Percentiles rank a stretch among this genome's conserved stretches.
Evolutionary conservation across 495 filamentous ascomycete species (phyloP).

Genomic region (Xylona heveae): DNA sequence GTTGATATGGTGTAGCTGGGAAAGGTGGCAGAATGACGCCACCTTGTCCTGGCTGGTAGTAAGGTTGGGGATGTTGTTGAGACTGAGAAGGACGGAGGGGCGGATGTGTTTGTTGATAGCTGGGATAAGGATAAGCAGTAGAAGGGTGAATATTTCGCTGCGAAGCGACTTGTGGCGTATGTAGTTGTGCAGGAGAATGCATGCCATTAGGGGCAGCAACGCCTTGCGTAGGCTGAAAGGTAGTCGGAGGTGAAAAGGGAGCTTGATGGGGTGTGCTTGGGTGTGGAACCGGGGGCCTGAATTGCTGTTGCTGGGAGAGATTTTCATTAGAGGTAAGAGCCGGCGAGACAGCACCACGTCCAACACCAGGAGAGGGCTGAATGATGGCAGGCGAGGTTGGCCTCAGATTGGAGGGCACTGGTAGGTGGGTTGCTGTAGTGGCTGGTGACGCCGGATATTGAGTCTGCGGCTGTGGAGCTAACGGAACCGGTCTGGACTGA

Average conservation of each 20-base stretch:
- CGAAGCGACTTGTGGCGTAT: neutral
- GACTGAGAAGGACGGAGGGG: neutral
- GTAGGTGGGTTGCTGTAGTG: too few relatives aligned
- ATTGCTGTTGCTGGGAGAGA: neutral
- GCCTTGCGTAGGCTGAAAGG: neutral
- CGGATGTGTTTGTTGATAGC: neutral
- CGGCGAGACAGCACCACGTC: neutral
- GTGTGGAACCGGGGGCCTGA: neutral
- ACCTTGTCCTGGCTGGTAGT: neutral
- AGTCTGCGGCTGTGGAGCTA: too few relatives aligned
- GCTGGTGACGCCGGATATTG: too few relatives aligned
- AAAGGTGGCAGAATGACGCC: neutral
- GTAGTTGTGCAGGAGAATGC: neutral
- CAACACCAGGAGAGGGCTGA: neutral
- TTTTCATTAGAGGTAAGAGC: neutral
- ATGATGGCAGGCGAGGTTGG: neutral
- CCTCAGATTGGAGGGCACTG: neutral
- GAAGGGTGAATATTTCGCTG: neutral
- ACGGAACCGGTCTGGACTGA: too few relatives aligned
- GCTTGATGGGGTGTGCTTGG: neutral
- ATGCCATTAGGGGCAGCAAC: neutral
- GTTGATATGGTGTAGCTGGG: neutral
- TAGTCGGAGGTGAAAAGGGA: neutral
- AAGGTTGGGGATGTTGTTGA: neutral
- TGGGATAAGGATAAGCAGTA: neutral